Evolutionary conservation across 495 filamentous ascomycete genomes (phyloP).

Genomic region (Hamigera avellanea): DNA sequence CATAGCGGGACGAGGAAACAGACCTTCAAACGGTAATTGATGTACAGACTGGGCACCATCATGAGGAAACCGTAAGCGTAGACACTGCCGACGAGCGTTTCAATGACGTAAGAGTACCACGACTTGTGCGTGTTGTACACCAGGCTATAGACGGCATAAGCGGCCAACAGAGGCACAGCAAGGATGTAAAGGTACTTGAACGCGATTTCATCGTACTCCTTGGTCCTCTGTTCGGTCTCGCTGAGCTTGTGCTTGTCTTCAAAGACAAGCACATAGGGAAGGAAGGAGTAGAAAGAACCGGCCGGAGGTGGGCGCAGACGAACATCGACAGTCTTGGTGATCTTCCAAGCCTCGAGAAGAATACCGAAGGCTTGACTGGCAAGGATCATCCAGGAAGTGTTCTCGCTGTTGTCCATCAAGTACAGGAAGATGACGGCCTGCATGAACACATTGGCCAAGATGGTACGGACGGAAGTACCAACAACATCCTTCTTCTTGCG

Average conservation of each 20-base stretch:
- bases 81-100: conserved; percentile 88
- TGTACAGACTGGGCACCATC: conserved; percentile 97
- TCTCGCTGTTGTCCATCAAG: conserved; percentile 93
- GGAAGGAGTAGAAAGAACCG: conserved; percentile 51
- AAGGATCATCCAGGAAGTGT: conserved; percentile 98
- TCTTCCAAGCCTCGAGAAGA: conserved; percentile 91
- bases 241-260: conserved; percentile 95
- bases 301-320: conserved; percentile 58
- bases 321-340: conserved; percentile 94
- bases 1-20: conserved; percentile 5
- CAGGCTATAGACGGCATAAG: conserved; percentile 83
- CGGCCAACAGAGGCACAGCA: conserved; percentile 77
- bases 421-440: conserved; percentile 94
- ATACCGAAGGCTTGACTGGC: conserved; percentile 89
- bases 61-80: conserved; percentile 98
- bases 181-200: conserved; percentile 93
- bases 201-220: conserved; percentile 95
- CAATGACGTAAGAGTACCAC: conserved; percentile 89
- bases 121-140: conserved; percentile 94
- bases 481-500: conserved; percentile 99
- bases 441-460: conserved; percentile 97
- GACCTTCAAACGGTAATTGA: conserved; percentile 92
- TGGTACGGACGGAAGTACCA: conserved; percentile 88
- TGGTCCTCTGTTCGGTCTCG: conserved; percentile 92
- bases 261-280: conserved; percentile 78